phyloP scores from a whole-genome alignment of 1,284 basidiomycete genomes.

The Ceratobasidium sp. region DNA sequence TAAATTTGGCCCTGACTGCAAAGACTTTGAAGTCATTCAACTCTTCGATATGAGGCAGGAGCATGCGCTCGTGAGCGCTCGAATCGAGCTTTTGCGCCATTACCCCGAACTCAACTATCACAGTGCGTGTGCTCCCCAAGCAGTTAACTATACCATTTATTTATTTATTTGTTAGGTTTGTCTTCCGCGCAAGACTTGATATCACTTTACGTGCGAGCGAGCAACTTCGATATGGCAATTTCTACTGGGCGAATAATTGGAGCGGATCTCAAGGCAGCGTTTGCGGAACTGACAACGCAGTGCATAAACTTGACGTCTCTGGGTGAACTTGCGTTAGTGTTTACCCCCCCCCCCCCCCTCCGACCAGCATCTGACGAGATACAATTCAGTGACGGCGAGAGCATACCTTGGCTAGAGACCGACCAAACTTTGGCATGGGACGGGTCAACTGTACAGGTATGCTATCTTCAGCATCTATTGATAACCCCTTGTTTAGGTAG shows the following conservation, averaged over 20 bases:
- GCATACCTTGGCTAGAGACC: conserved; percentile 45
- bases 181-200: conserved; percentile 81
- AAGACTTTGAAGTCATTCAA: conserved; percentile 83
- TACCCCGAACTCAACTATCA: conserved; percentile 69
- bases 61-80: conserved; percentile 83
- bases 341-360: background rate
- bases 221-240: conserved; percentile 86
- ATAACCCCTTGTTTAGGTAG: no score
- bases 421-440: conserved; percentile 49
- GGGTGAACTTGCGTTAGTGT: conserved; percentile 50
- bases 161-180: conserved; percentile 60
- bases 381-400: conserved; percentile 35
- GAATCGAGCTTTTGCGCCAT: conserved; percentile 79
- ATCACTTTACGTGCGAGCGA: conserved; percentile 82
- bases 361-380: background rate
- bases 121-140: conserved; percentile 60
- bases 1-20: conserved; percentile 71
- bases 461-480: conserved; percentile 64
- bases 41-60: conserved; percentile 89
- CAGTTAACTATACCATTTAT: background rate
- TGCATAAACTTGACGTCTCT: conserved; percentile 81
- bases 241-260: conserved; percentile 80
- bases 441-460: conserved; percentile 63
- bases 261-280: conserved; percentile 90
- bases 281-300: conserved; percentile 81